Conservation (phyloP, 805 yeast genomes). For the Barnettozyma salicaria region DNA sequence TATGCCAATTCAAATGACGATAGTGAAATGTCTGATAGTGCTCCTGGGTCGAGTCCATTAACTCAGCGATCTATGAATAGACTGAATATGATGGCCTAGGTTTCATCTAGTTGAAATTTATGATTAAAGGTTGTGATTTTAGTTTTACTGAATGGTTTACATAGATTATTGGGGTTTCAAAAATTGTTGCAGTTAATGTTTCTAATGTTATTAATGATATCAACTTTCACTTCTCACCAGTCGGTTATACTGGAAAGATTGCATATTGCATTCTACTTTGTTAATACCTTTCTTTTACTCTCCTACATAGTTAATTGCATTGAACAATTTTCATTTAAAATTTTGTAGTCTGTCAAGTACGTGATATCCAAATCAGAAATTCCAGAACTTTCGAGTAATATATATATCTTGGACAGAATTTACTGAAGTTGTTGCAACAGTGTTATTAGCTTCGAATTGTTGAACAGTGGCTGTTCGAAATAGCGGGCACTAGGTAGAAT, state of each 20-base stretch:
- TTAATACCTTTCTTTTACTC: too few species aligned
- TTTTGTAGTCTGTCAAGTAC: too few species aligned
- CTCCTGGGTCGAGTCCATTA: conserved; percentile 8
- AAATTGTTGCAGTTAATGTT: too few species aligned
- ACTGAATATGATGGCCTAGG: conserved; percentile 10
- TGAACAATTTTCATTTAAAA: too few species aligned
- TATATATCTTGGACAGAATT: neutral
- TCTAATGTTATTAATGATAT: neutral
- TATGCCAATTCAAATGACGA: neutral
- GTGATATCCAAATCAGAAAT: too few species aligned
- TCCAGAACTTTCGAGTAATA: too few species aligned
- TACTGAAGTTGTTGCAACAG: conserved; percentile 11
- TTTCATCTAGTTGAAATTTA: too few species aligned
- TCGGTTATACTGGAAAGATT: neutral
- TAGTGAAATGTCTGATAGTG: neutral
- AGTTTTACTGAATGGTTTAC: too few species aligned
- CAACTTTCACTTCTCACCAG: conserved; percentile 1
- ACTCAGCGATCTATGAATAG: conserved; percentile 12
- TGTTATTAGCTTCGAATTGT: conserved; percentile 40
- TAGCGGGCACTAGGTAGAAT: conserved; percentile 51
- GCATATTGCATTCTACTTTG: neutral
- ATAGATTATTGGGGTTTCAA: too few species aligned
- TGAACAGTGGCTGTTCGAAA: conserved; percentile 48
- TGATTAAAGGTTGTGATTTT: too few species aligned
- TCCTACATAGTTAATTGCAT: too few species aligned